These are phyloP conservation scores for Diplodia sapinea DNA, from an alignment of 2,329 filamentous ascomycete genomes.

Conservation along the genomic window DNA sequence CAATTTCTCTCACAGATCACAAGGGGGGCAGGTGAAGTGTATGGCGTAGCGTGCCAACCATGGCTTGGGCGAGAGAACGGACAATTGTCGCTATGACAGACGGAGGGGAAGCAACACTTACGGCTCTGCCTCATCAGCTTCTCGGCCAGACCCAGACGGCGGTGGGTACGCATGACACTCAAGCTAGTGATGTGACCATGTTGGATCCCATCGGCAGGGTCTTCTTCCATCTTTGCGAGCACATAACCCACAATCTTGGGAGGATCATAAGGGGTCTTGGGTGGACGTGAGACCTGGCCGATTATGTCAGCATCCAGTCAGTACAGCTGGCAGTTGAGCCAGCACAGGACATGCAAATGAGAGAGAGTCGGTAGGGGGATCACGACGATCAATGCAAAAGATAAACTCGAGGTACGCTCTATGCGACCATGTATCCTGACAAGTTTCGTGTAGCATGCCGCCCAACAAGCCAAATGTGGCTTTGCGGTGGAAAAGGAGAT, in stretches of 20 bases:
- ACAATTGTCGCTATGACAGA: not conserved
- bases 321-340: not conserved
- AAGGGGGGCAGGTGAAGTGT: not conserved
- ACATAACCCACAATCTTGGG: constrained; percentile 99
- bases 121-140: constrained; percentile 97
- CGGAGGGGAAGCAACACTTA: constrained; percentile 55
- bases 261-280: constrained; percentile 78
- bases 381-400: not conserved
- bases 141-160: constrained; percentile 89
- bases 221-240: constrained; percentile 99
- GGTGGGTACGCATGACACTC: constrained; percentile 94
- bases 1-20: not conserved
- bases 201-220: constrained; percentile 84
- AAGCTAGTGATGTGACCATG: constrained; percentile 97
- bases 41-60: not conserved
- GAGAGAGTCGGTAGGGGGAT: not conserved
- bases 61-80: not conserved
- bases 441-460: not conserved
- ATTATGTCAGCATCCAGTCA: constrained; percentile 15
- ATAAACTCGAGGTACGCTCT: not conserved
- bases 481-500: constrained; percentile 19
- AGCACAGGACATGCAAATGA: not conserved
- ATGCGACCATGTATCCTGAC: not conserved
- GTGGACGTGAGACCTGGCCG: constrained; percentile 70
- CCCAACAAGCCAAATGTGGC: constrained; percentile 5